Conservation (phyloP, 805 yeast genomes). For the Brettanomyces custersianus region DNA sequence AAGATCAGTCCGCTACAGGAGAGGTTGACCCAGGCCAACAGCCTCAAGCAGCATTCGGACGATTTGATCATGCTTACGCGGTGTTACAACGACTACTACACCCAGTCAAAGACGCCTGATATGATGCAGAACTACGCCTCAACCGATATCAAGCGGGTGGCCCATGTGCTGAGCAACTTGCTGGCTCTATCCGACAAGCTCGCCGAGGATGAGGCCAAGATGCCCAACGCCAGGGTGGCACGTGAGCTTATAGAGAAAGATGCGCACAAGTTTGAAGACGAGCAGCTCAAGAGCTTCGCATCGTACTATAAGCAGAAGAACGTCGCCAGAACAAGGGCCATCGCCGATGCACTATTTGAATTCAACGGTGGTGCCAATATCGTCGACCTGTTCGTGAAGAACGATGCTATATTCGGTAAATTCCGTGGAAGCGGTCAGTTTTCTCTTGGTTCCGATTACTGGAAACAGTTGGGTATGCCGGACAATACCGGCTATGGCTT, state of each 20-base stretch:
- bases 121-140: constrained; percentile 51
- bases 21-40: constrained; percentile 55
- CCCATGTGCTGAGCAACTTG: constrained; percentile 58
- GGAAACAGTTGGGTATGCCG: constrained; percentile 58
- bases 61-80: constrained; percentile 66
- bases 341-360: constrained; percentile 64
- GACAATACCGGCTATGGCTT: constrained; percentile 36
- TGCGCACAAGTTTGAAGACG: constrained; percentile 69
- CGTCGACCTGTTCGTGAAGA: constrained; percentile 71
- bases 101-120: constrained; percentile 39
- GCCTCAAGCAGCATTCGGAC: constrained; percentile 62
- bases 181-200: constrained; percentile 57
- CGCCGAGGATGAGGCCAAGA: constrained; percentile 33
- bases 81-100: constrained; percentile 68
- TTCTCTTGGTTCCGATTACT: constrained; percentile 29
- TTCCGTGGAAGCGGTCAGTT: constrained; percentile 26
- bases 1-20: constrained; percentile 65
- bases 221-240: constrained; percentile 31
- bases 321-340: constrained; percentile 61
- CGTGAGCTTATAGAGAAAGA: constrained; percentile 50
- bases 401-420: constrained; percentile 58
- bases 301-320: constrained; percentile 59
- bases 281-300: constrained; percentile 61
- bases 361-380: constrained; percentile 83
- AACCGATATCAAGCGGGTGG: constrained; percentile 20